Base-by-base conservation (phyloP, 257 asterid genomes). In the Verbascum thapsus region DNA sequence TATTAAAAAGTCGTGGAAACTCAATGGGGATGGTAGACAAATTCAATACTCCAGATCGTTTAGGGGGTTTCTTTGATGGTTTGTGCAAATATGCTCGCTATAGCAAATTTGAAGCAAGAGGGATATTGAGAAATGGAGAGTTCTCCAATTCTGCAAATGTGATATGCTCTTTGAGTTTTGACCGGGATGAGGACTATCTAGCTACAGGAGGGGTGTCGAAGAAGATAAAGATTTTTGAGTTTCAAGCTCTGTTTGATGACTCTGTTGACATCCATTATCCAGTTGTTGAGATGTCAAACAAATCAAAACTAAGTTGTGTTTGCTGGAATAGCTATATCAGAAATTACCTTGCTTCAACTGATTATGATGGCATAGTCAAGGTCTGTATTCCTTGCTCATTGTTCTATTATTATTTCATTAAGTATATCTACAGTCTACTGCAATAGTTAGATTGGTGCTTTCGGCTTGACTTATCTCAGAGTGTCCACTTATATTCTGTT, bases 171-270 rank as follows among this genome's bases (percentile, higher is more conserved):
- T 76, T 94, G 81, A 90, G 96, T 77, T 90, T 94, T 72, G 96
- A 94, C 67, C 90, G 96, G 44, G 98, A 90, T 64, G 97, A 85
- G 78, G 97, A 94, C 61, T 90, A 76, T 70, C 74, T 94, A 64
- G 99, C 97, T 72, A 66, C 98, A 23, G 99, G 84, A 61, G 95
- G 96, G 70, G 95, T 90, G 68, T 90, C 98, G 11, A 94, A 90
- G 85, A 90, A 90, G 88, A 87, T 94, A 32, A 87, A 87, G 64
- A 77, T 94, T 72, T 94, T 74, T 53, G 99, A 94, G 55, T 90
- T 74, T 70, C 67, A 74, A 50, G 45, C 95, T 49, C 90, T 94
- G 44, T 80, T 84, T 50, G 77, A 86, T 67, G 84, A 87, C 63
- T 76, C 95, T 44, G 97, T 87, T 26, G 97, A 85, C 80, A 74